Evolutionary conservation across 768 basidiomycete genomes (phyloP).

Genomic region (Lentinula guzmanii): DNA sequence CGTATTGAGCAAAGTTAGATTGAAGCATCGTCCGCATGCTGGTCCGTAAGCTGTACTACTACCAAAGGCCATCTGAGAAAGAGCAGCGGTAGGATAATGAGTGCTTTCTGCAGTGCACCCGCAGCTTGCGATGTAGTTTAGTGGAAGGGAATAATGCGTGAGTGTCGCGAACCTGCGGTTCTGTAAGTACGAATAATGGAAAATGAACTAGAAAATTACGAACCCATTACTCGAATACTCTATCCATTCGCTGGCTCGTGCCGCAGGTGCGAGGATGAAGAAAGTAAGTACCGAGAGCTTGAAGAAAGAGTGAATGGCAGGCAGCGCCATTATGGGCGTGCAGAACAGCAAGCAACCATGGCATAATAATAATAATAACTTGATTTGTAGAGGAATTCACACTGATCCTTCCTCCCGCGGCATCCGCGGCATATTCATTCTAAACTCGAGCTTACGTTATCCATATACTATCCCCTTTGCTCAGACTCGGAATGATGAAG

Average conservation of each 20-base stretch:
- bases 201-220: neutral
- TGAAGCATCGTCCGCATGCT: constrained; percentile 75
- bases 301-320: neutral
- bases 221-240: constrained; percentile 51
- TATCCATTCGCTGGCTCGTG: constrained; percentile 43
- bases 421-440: no score
- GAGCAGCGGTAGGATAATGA: constrained; percentile 70
- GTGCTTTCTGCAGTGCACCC: constrained; percentile 68
- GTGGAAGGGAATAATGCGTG: constrained; percentile 65
- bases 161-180: constrained; percentile 47
- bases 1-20: constrained; percentile 66
- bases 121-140: constrained; percentile 61
- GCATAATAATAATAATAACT: neutral
- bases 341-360: neutral
- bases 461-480: neutral
- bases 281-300: neutral
- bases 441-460: neutral
- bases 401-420: no score
- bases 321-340: neutral
- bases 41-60: constrained; percentile 67
- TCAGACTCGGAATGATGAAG: constrained; percentile 38
- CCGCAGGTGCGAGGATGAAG: neutral
- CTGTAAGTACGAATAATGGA: neutral
- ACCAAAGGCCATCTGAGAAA: constrained; percentile 77
- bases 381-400: no score